Base-by-base conservation (phyloP, 805 yeast species). In the Hanseniaspora singularis region DNA sequence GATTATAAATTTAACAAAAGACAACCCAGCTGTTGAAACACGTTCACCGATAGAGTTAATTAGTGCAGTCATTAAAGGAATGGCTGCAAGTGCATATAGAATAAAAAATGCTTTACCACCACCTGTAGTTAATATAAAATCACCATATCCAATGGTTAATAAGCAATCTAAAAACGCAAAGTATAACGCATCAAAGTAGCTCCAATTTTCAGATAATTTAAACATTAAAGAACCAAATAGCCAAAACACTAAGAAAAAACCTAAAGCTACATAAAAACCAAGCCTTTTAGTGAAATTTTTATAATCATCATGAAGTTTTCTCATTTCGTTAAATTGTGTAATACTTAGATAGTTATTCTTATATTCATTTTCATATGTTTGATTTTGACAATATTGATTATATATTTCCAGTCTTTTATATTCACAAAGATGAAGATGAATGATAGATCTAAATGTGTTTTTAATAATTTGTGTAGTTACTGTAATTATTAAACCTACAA, bases 131-230 rank as follows among this genome's bases (percentile, higher is more conserved):
- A 95, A 94, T 1, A 76, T 67, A 53, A 67, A 77, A 56, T 79
- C 87, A 26, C 95, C 96, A 61, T 82, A 85, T 0, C 95, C 95
- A 48, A 87, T 81, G 0, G 95, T 83, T 6, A 85, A 63, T 44
- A 87, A 70, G 55, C 89, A 77, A 37, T 44, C 48, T 33, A 82
- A 63, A 51, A 81, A 76, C 51, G 88, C 76, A 56, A 83, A 86
- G 63, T 87, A 87, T n/a, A 82, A 67, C 2, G 77, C 70, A 45
- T 76, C 66, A 52, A 81, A 81, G 60, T 79, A 87, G 5, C 70
- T 51, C 95, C 95, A 87, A 3, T 63, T 65, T 58, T 85, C 94
- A 15, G 73, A 62, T 28, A 62, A 66, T 30, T 66, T 63, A 56
- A 86, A 82, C 0, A 76, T 72, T 28, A 76, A 50, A 0, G 87